A percentile compares a stretch with the other conserved stretches of the same genome.
Conservation (phyloP, 202 grass and related monocot species). For the Thinopyrum obtusiflorum region DNA sequence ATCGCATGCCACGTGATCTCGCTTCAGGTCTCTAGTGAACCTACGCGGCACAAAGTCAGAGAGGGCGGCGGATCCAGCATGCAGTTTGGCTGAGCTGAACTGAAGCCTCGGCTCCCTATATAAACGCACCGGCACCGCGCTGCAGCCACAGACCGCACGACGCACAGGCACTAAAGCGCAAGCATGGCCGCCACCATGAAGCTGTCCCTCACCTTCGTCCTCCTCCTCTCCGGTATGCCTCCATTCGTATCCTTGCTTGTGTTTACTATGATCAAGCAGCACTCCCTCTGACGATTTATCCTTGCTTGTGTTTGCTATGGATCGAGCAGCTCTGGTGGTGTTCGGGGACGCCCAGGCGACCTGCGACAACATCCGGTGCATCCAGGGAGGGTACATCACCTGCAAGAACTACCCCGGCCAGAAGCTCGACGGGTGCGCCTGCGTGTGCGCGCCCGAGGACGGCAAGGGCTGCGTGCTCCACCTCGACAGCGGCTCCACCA, state of each 20-base stretch:
- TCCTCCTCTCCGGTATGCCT: constrained; percentile 7
- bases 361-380: constrained; percentile 25
- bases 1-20: not conserved
- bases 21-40: too few relatives aligned
- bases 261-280: not conserved
- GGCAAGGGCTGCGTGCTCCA: constrained; percentile 39
- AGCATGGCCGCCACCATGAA: constrained; percentile 1
- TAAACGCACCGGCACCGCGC: not conserved
- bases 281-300: not conserved
- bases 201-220: constrained; percentile 4
- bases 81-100: not conserved
- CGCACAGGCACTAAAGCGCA: not conserved
- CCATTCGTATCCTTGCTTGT: not conserved
- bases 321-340: not conserved
- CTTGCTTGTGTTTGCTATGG: not conserved
- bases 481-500: not conserved
- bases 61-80: not conserved
- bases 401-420: constrained; percentile 24
- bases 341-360: not conserved
- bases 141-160: not conserved
- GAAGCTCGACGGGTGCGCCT: constrained; percentile 29
- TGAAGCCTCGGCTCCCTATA: not conserved
- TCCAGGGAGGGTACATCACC: constrained; percentile 39
- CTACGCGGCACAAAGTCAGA: not conserved
- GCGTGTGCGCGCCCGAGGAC: constrained; percentile 32